phyloP scores from a whole-genome alignment of 192 early-diverging fungal genomes.

The Helicostylum pulchrum region DNA sequence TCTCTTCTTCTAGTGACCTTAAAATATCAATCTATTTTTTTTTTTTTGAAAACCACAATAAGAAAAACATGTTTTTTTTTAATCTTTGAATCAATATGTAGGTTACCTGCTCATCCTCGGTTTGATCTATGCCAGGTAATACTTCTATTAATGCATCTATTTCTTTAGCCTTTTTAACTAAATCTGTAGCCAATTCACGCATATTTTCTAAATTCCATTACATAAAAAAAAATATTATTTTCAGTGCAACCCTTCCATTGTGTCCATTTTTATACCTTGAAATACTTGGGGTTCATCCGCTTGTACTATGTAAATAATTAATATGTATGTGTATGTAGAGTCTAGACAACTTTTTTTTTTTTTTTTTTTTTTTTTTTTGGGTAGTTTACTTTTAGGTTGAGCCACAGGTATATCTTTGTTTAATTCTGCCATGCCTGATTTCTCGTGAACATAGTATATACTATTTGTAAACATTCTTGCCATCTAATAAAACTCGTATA shows the following conservation, averaged over 20 bases:
- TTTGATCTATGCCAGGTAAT: slow-evolving; percentile 43
- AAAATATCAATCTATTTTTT: slow-evolving; percentile 31
- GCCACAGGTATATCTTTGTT: slow-evolving; percentile 44
- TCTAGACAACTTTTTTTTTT: not conserved
- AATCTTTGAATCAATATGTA: no score
- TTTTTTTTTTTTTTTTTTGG: not conserved
- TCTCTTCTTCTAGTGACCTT: slow-evolving; percentile 39
- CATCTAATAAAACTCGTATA: slow-evolving; percentile 27
- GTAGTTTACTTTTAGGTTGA: slow-evolving; percentile 33
- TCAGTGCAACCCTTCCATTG: no score
- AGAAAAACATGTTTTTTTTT: not conserved
- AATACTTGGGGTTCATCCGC: slow-evolving; percentile 46
- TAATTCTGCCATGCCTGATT: slow-evolving; percentile 36
- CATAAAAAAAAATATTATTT: not conserved
- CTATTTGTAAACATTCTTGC: slow-evolving; percentile 52
- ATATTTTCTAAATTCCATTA: slow-evolving; percentile 32
- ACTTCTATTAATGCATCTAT: slow-evolving; percentile 48
- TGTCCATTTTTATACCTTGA: slow-evolving; percentile 25
- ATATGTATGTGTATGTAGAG: not conserved
- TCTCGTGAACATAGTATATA: slow-evolving; percentile 48
- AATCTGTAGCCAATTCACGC: slow-evolving; percentile 48
- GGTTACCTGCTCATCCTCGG: slow-evolving; percentile 43
- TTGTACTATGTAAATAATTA: slow-evolving; percentile 27
- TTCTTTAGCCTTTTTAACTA: slow-evolving; percentile 51
- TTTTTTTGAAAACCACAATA: not conserved